Evolutionary conservation across 352 stramenopile genomes (phyloP).

Genomic region (Globisporangium paddicum): DNA sequence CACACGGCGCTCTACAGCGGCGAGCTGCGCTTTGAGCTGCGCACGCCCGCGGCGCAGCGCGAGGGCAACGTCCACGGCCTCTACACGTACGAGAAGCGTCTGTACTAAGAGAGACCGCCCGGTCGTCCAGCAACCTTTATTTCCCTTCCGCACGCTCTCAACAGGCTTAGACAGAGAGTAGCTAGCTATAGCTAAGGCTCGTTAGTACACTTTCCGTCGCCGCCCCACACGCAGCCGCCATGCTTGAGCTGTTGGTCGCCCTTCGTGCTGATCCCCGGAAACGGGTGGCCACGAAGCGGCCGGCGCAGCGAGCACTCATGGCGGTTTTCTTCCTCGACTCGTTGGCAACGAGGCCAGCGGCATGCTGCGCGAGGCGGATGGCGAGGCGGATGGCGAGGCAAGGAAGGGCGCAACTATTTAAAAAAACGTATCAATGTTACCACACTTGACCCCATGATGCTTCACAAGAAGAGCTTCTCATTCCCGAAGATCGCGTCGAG

Average conservation of each 20-base stretch:
- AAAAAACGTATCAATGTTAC: background rate
- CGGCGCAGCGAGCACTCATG: conserved; percentile 8
- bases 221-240: background rate
- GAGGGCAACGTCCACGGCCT: conserved; percentile 99
- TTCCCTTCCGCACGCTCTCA: background rate
- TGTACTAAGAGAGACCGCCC: conserved; percentile 54
- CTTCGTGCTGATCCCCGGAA: background rate
- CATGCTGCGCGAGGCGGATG: conserved; percentile 8
- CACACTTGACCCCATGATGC: background rate
- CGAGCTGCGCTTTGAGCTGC: conserved; percentile 95
- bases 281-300: background rate
- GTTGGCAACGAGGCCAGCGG: background rate
- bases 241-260: background rate
- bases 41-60: conserved; percentile 97
- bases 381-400: background rate
- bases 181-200: background rate
- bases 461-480: background rate
- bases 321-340: conserved; percentile 8
- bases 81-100: conserved; percentile 96
- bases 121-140: too few species aligned
- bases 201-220: conserved; percentile 11
- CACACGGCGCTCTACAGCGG: conserved; percentile 77
- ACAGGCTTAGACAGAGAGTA: background rate
- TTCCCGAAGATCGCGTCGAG: background rate
- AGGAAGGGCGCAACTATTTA: background rate